phyloP scores from a whole-genome alignment of 2,329 filamentous ascomycete species.

The Onygena corvina region DNA sequence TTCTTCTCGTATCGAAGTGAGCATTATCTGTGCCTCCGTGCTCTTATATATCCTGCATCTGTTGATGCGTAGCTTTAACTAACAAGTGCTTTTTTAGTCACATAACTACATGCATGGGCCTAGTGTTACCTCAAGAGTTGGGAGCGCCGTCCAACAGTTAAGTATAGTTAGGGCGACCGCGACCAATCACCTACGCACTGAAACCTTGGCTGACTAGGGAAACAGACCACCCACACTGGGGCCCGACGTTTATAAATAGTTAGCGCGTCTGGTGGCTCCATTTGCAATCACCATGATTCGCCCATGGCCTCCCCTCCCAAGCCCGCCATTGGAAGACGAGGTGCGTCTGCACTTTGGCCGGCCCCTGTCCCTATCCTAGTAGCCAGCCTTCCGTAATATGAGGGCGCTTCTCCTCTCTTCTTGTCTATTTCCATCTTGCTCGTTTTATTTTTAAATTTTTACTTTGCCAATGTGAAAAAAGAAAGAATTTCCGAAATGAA shows the following conservation, averaged over 20 bases:
- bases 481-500: conserved; percentile 2
- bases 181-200: not conserved
- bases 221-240: not conserved
- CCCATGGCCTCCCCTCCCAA: not conserved
- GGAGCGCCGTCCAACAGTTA: not conserved
- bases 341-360: not conserved
- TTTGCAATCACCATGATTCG: conserved; percentile 2
- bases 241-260: conserved; percentile 1
- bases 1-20: not conserved
- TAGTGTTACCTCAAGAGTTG: not conserved
- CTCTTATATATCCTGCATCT: not conserved
- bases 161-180: too few species aligned
- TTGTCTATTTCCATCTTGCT: conserved; percentile 5
- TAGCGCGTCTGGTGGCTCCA: conserved; percentile 4
- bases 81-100: not conserved
- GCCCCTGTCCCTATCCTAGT: not conserved
- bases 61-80: not conserved
- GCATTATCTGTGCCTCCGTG: not conserved
- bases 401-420: not conserved
- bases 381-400: too few species aligned
- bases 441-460: conserved; percentile 6
- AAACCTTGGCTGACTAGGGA: not conserved
- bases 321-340: not conserved
- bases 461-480: not conserved
- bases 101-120: not conserved